Base-by-base conservation (phyloP, 2,329 filamentous ascomycete species). In the Venturia oleaginea region DNA sequence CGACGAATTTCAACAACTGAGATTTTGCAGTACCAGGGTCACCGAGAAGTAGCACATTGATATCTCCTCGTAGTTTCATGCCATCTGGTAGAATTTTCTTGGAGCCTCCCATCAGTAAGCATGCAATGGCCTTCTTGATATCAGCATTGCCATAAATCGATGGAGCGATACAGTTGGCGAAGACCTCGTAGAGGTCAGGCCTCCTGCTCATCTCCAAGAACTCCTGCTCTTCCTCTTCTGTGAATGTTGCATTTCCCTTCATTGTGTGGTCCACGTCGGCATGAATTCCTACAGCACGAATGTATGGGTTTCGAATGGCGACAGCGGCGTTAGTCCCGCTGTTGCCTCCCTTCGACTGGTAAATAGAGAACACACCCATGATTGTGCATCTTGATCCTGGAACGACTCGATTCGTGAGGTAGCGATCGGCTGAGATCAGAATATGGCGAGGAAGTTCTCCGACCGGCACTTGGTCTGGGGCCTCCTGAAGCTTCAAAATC, bases 1-100 rank as follows among this genome's bases (percentile, higher is more conserved):
- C 92, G 6, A 97, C 94, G 72, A 97, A 99, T 74, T 99, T 99
- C 48, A 99, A 80, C 7, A 99, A 80, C 75, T 99, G 94, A 8
- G 94, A 99, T 76, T 99, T 99, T 65, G 94, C 94, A 1, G 94
- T 99, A 85, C 94, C 94, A 0, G 94, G 94, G 68, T 99, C 94
- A 84, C 94, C 94, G 30, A 99, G 88, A 32, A 99, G 84, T 15
- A 99, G 84, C 4, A 99, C 93, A 75, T 99, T 99, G 76, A 99
- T 99, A 72, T 99, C 94, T 71, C 94, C 94, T 83, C 94, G 87
- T 10, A 99, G 84, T 73, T 90, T 96, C 92, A 99, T 99, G 42
- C 94, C 94, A 70, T 99, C 94, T 0, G 94, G 94, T 0, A 99
- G 79, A 43, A 99, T 95, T 78, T 99, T 99, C 77, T 99, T 99